Percentiles rank a stretch among this genome's conserved stretches.
Conservation (phyloP, 345 rosid species). For the Rhodomyrtus tomentosa region DNA sequence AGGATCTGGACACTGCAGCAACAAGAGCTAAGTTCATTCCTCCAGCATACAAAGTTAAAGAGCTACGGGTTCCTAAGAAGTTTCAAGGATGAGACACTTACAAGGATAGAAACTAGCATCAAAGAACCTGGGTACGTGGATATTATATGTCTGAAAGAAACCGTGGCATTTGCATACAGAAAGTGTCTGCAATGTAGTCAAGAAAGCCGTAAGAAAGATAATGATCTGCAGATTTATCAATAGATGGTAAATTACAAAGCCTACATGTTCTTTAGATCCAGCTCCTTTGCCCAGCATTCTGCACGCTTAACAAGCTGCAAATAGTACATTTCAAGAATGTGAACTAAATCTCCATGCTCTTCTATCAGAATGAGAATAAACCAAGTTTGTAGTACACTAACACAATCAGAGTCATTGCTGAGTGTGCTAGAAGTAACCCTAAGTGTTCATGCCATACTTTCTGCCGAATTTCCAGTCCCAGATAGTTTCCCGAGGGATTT, state of each 20-base stretch:
- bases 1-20: slow-evolving; percentile 87
- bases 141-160: slow-evolving; percentile 55
- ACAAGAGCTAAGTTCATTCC: not conserved
- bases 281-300: slow-evolving; percentile 63
- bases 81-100: slow-evolving; percentile 11
- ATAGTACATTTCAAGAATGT: not conserved
- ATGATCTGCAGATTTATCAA: not conserved
- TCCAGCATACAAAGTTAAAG: not conserved
- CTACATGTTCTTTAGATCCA: slow-evolving; percentile 70
- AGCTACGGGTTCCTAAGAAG: not conserved
- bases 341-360: not conserved
- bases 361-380: not conserved
- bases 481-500: slow-evolving; percentile 47
- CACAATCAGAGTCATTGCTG: slow-evolving; percentile 6
- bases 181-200: slow-evolving; percentile 52
- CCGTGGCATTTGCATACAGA: slow-evolving; percentile 68
- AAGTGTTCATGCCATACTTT: slow-evolving; percentile 48
- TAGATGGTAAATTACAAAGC: not conserved
- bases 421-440: slow-evolving; percentile 14
- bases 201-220: slow-evolving; percentile 2
- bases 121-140: slow-evolving; percentile 72
- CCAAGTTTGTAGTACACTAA: not conserved
- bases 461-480: slow-evolving; percentile 83
- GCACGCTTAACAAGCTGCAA: slow-evolving; percentile 81
- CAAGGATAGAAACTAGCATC: slow-evolving; percentile 77